A percentile compares a stretch with the other conserved stretches of the same genome.
Evolutionary conservation across 441 rosid species (phyloP).

Genomic region (Capsella rubella): DNA sequence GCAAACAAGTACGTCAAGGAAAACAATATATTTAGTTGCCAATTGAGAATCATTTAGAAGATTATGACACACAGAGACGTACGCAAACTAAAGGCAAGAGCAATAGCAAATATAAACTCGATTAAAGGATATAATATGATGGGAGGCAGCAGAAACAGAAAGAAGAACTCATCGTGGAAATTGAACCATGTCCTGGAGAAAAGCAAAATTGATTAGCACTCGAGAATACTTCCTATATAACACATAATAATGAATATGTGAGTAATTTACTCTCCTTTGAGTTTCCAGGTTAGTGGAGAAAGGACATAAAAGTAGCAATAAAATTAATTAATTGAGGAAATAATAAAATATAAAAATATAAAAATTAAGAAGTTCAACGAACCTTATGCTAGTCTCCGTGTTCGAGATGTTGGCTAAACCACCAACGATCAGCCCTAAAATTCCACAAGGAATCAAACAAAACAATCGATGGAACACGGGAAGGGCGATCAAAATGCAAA

Average conservation of each 20-base stretch:
- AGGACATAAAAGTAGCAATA: constrained; percentile 12
- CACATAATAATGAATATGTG: not conserved
- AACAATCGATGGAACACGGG: not conserved
- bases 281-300: constrained; percentile 29
- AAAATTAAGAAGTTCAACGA: constrained; percentile 9
- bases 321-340: not conserved
- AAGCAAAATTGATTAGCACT: not conserved
- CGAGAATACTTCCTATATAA: not conserved
- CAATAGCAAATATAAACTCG: not conserved
- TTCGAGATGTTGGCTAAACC: constrained; percentile 90
- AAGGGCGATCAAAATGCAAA: constrained; percentile 39
- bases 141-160: constrained; percentile 92
- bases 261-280: not conserved
- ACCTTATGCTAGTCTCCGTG: constrained; percentile 95
- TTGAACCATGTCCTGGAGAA: constrained; percentile 91
- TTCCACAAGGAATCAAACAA: constrained; percentile 24
- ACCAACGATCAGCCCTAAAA: constrained; percentile 87
- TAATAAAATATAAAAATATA: not conserved
- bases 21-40: constrained; percentile 38
- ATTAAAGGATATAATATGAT: constrained; percentile 91
- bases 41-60: constrained; percentile 5
- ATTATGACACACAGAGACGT: not conserved
- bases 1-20: constrained; percentile 59
- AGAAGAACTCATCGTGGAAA: constrained; percentile 98
- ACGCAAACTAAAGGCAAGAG: constrained; percentile 10